Base-by-base conservation (phyloP, 768 basidiomycete species). In the Lactifluus echinatus region DNA sequence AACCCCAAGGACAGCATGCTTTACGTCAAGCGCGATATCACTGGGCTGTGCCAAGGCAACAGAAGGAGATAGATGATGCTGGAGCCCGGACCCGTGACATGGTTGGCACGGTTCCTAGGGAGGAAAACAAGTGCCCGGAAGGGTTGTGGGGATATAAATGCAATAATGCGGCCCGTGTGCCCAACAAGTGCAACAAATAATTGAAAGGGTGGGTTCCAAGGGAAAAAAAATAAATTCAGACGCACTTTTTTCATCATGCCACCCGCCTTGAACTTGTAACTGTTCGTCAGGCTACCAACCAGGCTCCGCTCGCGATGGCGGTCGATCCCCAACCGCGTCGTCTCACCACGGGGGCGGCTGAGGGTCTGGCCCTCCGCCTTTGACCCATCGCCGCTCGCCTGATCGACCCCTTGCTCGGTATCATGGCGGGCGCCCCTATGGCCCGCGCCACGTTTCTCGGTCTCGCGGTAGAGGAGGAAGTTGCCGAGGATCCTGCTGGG, bases 161-260 rank as follows among this genome's bases (percentile, higher is more conserved):
- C 44, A 28, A 53, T 31, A 46, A 19, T 10, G 43, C 31, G 50
- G 19, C 39, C 11, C 33, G 43, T 33, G 23, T n/a, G 44, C 8
- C 15, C n/a, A 10, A 37, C 28, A 39, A 17, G 24, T 14, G 8
- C 39, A 53, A 47, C 47, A 44, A 28, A 48, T 21, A 39, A 24
- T 23, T 51, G 24, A 50, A 42, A 50, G 46, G 26, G 0, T 37
- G 44, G 17, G 24, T n/a, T 40, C 43, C 6, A 36, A 15, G 28
- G 15, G 31, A 44, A 46, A 36, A 23, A 34, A 21, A 48, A 33
- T 21, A 57, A 28, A 54, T 34, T 4, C n/a, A 48, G 37, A 71
- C 81, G 64, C 44, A 93, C 95, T 83, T 97, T 96, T 77, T 98
- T 98, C 84, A 97, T 92, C 70, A 98, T 79, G 7, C 95, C 95